Evolutionary conservation across 2,329 filamentous ascomycete genomes (phyloP).

Genomic region (Calonectria crousiana): DNA sequence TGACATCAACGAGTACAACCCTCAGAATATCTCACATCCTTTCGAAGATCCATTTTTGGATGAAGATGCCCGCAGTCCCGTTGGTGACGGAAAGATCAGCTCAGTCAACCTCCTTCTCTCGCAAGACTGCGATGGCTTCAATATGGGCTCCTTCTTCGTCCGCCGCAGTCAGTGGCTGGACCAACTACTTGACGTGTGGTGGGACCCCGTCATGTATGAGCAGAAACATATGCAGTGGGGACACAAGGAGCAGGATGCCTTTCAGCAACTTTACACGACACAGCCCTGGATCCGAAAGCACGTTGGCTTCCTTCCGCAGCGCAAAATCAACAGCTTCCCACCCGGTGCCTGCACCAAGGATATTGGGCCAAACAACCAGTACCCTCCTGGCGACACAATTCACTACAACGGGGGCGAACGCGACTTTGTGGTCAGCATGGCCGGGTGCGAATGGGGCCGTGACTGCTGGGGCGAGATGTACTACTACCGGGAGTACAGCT

Average conservation of each 20-base stretch:
- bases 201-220: slow-evolving; percentile 97
- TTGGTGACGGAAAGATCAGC: slow-evolving; percentile 80
- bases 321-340: slow-evolving; percentile 95
- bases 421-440: slow-evolving; percentile 98
- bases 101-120: slow-evolving; percentile 91
- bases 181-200: slow-evolving; percentile 94
- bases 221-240: slow-evolving; percentile 99
- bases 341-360: slow-evolving; percentile 87
- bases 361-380: slow-evolving; percentile 61
- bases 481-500: slow-evolving; percentile 91
- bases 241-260: slow-evolving; percentile 96
- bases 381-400: slow-evolving; percentile 68
- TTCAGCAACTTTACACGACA: slow-evolving; percentile 90
- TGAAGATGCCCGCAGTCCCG: slow-evolving; percentile 74
- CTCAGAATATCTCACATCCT: slow-evolving; percentile 92
- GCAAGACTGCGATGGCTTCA: slow-evolving; percentile 96
- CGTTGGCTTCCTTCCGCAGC: slow-evolving; percentile 89
- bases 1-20: slow-evolving; percentile 97
- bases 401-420: slow-evolving; percentile 89
- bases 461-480: slow-evolving; percentile 99
- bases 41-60: slow-evolving; percentile 82
- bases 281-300: slow-evolving; percentile 95
- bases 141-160: slow-evolving; percentile 95
- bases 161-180: slow-evolving; percentile 90
- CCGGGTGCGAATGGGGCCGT: slow-evolving; percentile 94